Evolutionary conservation across 371 early-diverging fungal genomes (phyloP).

Genomic region (Blakeslea trispora): DNA sequence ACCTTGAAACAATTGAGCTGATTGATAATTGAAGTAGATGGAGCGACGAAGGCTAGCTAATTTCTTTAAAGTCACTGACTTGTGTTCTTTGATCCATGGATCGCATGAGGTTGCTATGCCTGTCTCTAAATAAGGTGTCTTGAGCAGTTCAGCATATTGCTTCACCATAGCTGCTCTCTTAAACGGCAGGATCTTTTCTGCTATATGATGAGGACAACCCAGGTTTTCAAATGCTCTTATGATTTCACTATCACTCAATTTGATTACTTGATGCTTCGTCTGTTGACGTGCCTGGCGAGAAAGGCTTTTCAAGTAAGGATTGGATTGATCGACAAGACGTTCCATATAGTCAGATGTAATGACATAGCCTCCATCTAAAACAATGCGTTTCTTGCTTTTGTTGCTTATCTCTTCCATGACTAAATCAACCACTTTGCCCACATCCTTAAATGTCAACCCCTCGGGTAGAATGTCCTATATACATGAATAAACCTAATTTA

Average conservation of each 20-base stretch:
- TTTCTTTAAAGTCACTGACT: constrained; percentile 3
- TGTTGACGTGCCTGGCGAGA: constrained; percentile 16
- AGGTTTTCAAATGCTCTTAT: constrained; percentile 19
- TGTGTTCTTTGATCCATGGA: constrained; percentile 19
- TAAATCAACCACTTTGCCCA: constrained; percentile 19
- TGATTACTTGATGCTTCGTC: background rate
- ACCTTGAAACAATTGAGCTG: constrained; percentile 20
- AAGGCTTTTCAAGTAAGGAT: constrained; percentile 13
- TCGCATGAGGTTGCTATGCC: constrained; percentile 17
- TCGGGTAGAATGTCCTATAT: constrained; percentile 19
- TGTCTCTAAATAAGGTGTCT: constrained; percentile 23
- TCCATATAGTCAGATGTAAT: constrained; percentile 22
- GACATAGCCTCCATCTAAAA: constrained; percentile 22
- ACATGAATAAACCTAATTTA: too few relatives aligned
- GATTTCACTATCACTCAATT: constrained; percentile 8
- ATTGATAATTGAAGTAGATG: constrained; percentile 24
- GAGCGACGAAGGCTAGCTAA: constrained; percentile 14
- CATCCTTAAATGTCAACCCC: constrained; percentile 20
- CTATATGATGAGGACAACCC: constrained; percentile 13
- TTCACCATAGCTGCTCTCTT: constrained; percentile 8
- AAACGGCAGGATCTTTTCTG: constrained; percentile 16
- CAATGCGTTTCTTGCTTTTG: constrained; percentile 4
- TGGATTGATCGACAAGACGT: constrained; percentile 12
- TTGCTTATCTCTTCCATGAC: constrained; percentile 10
- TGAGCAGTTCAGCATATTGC: constrained; percentile 16